Evolutionary conservation across 805 yeast genomes (phyloP).

Genomic region (Zygotorulaspora sp.): DNA sequence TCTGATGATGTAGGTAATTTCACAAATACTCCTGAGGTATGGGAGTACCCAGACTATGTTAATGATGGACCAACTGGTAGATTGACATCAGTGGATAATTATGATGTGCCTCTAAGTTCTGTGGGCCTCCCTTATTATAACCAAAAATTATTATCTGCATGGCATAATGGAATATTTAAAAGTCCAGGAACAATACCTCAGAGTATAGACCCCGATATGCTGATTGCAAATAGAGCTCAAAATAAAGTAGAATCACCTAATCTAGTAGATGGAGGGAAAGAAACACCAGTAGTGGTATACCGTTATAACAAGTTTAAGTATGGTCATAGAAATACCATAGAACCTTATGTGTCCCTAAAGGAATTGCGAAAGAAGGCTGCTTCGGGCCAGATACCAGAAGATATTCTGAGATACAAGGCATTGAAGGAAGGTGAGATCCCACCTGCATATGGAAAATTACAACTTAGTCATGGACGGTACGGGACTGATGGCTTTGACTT

Average conservation of each 20-base stretch:
- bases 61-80: conserved; percentile 33
- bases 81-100: conserved; percentile 40
- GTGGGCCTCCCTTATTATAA: conserved; percentile 87
- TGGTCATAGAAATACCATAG: conserved; percentile 51
- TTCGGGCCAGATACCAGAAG: conserved; percentile 19
- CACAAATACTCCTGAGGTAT: conserved; percentile 37
- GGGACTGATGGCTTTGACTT: conserved; percentile 96
- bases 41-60: conserved; percentile 53
- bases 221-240: conserved; percentile 13
- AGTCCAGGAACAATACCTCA: conserved; percentile 58
- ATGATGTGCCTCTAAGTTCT: conserved; percentile 54
- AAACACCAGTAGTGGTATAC: conserved; percentile 39
- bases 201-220: conserved; percentile 44
- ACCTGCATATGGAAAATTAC: conserved; percentile 67
- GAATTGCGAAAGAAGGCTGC: conserved; percentile 25
- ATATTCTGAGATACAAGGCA: conserved; percentile 23
- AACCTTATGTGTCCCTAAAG: conserved; percentile 40
- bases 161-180: conserved; percentile 63
- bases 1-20: conserved; percentile 20
- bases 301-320: conserved; percentile 53
- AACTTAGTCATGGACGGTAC: conserved; percentile 77
- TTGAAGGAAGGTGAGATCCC: conserved; percentile 48
- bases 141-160: conserved; percentile 70
- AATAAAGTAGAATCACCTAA: conserved; percentile 2
- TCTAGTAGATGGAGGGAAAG: conserved; percentile 26